A percentile compares a stretch with the other conserved stretches of the same genome.
Evolutionary conservation across 495 filamentous ascomycete genomes (phyloP).

Genomic region (Oidiodendron maius): DNA sequence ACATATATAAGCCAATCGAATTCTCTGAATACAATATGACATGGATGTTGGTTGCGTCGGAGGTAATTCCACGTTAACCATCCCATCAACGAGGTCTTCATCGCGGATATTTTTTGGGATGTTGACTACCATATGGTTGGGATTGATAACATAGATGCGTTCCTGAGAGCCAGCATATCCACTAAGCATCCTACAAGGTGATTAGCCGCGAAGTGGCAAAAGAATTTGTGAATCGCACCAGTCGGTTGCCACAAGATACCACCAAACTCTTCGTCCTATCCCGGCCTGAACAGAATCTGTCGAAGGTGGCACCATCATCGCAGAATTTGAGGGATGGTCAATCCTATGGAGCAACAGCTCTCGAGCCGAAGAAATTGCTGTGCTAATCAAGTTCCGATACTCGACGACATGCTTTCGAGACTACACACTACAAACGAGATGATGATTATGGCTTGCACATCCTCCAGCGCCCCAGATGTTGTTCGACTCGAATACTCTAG

Average conservation of each 20-base stretch:
- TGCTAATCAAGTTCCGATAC: slow-evolving; percentile 28
- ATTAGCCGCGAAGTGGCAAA: neutral
- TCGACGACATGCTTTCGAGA: slow-evolving; percentile 33
- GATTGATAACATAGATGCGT: slow-evolving; percentile 35
- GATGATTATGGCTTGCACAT: slow-evolving; percentile 37
- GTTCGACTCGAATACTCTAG: slow-evolving; percentile 30
- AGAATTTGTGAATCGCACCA: too few relatives aligned
- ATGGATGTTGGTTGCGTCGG: slow-evolving; percentile 35
- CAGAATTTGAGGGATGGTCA: slow-evolving; percentile 30
- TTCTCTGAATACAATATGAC: slow-evolving; percentile 40
- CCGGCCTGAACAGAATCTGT: slow-evolving; percentile 28
- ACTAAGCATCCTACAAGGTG: slow-evolving; percentile 27
- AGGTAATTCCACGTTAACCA: slow-evolving; percentile 20
- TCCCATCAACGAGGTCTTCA: slow-evolving; percentile 35
- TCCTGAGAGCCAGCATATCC: slow-evolving; percentile 30
- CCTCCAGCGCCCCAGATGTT: slow-evolving; percentile 30
- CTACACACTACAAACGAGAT: slow-evolving; percentile 32
- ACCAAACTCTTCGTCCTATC: slow-evolving; percentile 43
- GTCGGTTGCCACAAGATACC: slow-evolving; percentile 42
- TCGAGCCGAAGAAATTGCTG: slow-evolving; percentile 28
- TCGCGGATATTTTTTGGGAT: slow-evolving; percentile 41
- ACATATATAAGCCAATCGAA: slow-evolving; percentile 38
- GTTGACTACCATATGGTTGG: slow-evolving; percentile 36
- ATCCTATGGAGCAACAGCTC: slow-evolving; percentile 37
- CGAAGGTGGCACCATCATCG: too few relatives aligned